Conservation (phyloP, 345 rosid genomes). For the Gossypium sturtianum region DNA sequence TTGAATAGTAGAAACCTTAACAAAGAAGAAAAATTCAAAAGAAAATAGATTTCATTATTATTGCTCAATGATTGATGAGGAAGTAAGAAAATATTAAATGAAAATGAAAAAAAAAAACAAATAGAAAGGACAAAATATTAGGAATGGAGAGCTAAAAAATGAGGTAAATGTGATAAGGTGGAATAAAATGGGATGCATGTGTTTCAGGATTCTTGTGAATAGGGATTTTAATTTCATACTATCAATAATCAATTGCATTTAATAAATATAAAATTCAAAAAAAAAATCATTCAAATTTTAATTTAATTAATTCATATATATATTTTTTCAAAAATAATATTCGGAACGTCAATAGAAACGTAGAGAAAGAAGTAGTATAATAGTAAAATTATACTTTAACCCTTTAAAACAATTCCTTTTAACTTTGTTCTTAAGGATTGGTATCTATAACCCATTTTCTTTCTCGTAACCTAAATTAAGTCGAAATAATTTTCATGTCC, state of each 20-base stretch:
- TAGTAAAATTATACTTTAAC: no score
- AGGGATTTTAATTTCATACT: background rate
- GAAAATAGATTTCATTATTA: conserved; percentile 1
- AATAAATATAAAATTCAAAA: no score
- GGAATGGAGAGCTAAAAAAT: background rate
- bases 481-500: no score
- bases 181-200: background rate
- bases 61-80: conserved; percentile 17
- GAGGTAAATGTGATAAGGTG: background rate
- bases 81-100: background rate
- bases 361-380: no score
- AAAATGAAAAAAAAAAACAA: background rate
- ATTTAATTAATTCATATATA: no score
- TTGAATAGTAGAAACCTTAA: background rate
- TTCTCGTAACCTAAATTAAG: no score
- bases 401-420: no score
- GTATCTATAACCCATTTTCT: no score
- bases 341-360: rapidly evolving
- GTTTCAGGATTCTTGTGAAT: background rate
- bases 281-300: no score
- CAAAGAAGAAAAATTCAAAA: background rate
- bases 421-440: no score
- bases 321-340: no score
- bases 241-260: no score
- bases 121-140: conserved; percentile 15